Base-by-base conservation (phyloP, 2,329 filamentous ascomycete genomes). In the Fusarium circinatum region DNA sequence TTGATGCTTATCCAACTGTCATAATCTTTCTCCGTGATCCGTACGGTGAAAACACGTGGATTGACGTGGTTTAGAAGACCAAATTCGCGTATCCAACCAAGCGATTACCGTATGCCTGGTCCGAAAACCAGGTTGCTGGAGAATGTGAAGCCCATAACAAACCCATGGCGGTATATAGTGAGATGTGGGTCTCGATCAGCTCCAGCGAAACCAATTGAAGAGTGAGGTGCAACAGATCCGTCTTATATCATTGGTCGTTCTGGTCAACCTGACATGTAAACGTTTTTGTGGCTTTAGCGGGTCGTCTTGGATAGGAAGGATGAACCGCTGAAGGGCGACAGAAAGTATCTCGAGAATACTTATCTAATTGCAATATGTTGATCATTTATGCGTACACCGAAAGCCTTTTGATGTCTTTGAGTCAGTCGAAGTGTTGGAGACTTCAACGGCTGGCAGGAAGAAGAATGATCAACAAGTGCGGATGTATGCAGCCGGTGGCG, bases 71-170 rank as follows among this genome's bases (percentile, higher is more conserved):
- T 36, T 28, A 28, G 30, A 59, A 45, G 38, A 30, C n/a, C 42
- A 62, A 58, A 51, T 52, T 76, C 63, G 42, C 28, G 47, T 59
- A 52, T 55, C 28, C 36, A 38, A 41, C 52, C 34, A 55, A 42
- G 45, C 47, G 41, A 45, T 51, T 47, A 47, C 59, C 47, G 45
- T 64, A 47, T 56, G 39, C 51, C 54, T 62, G 65, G 62, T 71
- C 68, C 67, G 51, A 55, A 72, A 68, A 72, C 71, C 71, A 68
- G 71, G 71, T 65, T 72, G 32, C 54, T 58, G 62, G 71, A 72
- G 73, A 63, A 54, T 36, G 48, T 69, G 45, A 60, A 64, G 63
- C 42, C 39, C 30, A 32, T 59, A 39, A 39, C 47, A 59, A 66
- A 45, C 41, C 49, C 62, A 52, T 58, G 48, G 55, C 24, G 15